Evolutionary conservation across 257 asterid species (phyloP).

Genomic region (Leptodermis oblonga): DNA sequence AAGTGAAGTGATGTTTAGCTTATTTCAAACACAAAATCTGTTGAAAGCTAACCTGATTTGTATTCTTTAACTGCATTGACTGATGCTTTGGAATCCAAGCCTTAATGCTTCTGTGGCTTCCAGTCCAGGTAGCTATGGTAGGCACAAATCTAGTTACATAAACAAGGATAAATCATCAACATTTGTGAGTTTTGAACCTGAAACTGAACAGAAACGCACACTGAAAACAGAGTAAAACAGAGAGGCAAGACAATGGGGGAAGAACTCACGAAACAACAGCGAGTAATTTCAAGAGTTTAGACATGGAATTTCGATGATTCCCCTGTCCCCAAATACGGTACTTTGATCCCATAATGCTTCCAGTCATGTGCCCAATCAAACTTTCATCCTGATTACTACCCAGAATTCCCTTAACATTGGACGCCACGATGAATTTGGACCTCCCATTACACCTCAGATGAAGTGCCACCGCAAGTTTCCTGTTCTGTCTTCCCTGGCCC

Average conservation of each 20-base stretch:
- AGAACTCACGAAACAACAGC: conserved; percentile 63
- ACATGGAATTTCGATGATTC: conserved; percentile 31
- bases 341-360: conserved; percentile 77
- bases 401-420: conserved; percentile 43
- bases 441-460: conserved; percentile 63
- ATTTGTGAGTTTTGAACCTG: neutral
- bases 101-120: conserved; percentile 75
- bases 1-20: neutral
- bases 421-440: conserved; percentile 76
- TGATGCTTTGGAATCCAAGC: conserved; percentile 90
- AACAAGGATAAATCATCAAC: conserved; percentile 8
- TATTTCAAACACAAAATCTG: neutral
- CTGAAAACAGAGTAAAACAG: neutral
- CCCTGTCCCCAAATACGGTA: conserved; percentile 87
- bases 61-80: conserved; percentile 81
- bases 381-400: conserved; percentile 52
- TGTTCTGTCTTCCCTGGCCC: conserved; percentile 87
- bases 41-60: conserved; percentile 55
- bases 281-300: conserved; percentile 52
- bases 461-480: conserved; percentile 82
- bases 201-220: neutral
- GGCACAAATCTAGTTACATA: conserved; percentile 48
- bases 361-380: conserved; percentile 60
- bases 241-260: neutral
- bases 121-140: conserved; percentile 78